Conservation (phyloP, 805 yeast species). For the Pichia manshurica region DNA sequence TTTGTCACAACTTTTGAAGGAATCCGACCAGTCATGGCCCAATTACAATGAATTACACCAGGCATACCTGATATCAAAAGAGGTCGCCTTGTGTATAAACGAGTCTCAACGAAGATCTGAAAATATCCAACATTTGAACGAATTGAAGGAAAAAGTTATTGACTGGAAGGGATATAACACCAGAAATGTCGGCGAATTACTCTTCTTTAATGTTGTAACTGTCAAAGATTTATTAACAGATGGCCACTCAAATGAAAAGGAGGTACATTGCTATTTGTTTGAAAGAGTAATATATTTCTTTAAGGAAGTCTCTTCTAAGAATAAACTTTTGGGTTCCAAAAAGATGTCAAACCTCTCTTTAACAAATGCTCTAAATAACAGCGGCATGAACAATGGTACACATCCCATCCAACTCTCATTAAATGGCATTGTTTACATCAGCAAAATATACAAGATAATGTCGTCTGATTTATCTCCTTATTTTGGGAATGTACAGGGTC, state of each 20-base stretch:
- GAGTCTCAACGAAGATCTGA: constrained; percentile 93
- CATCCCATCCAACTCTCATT: constrained; percentile 20
- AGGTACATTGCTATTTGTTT: constrained; percentile 83
- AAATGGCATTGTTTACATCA: constrained; percentile 30
- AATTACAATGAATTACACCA: constrained; percentile 59
- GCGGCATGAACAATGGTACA: constrained; percentile 11
- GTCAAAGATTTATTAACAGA: constrained; percentile 51
- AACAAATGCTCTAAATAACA: constrained; percentile 20
- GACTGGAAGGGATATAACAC: constrained; percentile 92
- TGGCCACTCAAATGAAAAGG: constrained; percentile 66
- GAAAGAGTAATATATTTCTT: constrained; percentile 61
- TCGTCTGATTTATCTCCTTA: constrained; percentile 28
- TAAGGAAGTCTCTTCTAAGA: constrained; percentile 50
- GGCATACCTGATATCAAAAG: constrained; percentile 71
- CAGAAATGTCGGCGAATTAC: constrained; percentile 75
- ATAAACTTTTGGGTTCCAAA: constrained; percentile 41
- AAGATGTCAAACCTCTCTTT: constrained; percentile 42
- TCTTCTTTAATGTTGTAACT: constrained; percentile 66
- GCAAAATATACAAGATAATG: constrained; percentile 23
- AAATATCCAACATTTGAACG: constrained; percentile 64
- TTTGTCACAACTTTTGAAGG: constrained; percentile 66
- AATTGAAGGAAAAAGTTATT: constrained; percentile 64
- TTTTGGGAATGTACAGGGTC: constrained; percentile 34
- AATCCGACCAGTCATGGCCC: constrained; percentile 47
- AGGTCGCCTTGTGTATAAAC: constrained; percentile 81